phyloP scores from a whole-genome alignment of 768 basidiomycete genomes.

The Boletus subparvulus region DNA sequence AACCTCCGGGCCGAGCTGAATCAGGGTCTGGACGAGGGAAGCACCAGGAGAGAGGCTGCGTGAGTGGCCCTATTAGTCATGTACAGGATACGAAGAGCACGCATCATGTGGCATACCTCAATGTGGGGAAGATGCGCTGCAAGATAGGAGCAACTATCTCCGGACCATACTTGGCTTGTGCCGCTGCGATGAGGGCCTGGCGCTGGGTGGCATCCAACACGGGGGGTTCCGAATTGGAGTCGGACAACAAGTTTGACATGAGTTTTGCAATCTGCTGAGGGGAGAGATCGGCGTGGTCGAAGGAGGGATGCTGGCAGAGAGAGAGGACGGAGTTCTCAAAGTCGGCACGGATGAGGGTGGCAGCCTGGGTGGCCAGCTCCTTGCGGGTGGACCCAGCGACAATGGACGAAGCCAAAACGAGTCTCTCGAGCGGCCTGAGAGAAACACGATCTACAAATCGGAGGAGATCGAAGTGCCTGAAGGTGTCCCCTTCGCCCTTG shows the following conservation, averaged over 20 bases:
- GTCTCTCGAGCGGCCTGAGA: conserved; percentile 73
- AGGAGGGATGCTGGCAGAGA: conserved; percentile 75
- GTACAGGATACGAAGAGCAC: conserved; percentile 8
- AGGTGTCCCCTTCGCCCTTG: conserved; percentile 81
- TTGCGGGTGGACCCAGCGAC: conserved; percentile 59
- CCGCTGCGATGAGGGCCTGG: conserved; percentile 70
- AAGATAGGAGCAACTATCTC: conserved; percentile 75
- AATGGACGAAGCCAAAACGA: conserved; percentile 76
- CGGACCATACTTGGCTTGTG: conserved; percentile 76
- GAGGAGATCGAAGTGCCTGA: conserved; percentile 79
- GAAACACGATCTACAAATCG: conserved; percentile 83
- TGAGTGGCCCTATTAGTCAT: conserved; percentile 15
- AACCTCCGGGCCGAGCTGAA: conserved; percentile 78
- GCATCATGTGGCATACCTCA: conserved; percentile 53
- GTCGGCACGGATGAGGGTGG: conserved; percentile 66
- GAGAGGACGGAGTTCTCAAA: conserved; percentile 78
- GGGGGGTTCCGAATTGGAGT: conserved; percentile 66
- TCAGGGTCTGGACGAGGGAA: conserved; percentile 70
- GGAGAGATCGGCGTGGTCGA: conserved; percentile 78
- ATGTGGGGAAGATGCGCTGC: conserved; percentile 67
- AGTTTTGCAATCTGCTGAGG: conserved; percentile 75
- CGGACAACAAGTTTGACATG: conserved; percentile 76
- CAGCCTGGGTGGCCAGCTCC: conserved; percentile 60
- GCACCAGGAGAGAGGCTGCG: conserved; percentile 63
- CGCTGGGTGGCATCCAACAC: conserved; percentile 71